phyloP scores from a whole-genome alignment of 495 filamentous ascomycete species.

The Lophiotrema nucula region DNA sequence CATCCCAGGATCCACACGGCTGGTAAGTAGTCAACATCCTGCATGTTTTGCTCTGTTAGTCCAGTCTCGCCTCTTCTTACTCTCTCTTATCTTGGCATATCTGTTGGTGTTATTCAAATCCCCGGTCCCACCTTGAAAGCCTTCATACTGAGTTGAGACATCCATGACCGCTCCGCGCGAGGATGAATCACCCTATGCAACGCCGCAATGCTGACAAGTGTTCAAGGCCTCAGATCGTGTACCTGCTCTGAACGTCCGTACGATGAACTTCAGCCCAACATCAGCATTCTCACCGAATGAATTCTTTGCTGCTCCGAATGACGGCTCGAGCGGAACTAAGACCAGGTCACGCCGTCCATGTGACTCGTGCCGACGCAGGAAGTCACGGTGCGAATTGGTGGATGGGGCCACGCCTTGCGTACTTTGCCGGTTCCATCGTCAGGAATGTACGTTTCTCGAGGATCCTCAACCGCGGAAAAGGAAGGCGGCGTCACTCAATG shows the following conservation, averaged over 20 bases:
- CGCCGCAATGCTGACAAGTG: too few relatives aligned
- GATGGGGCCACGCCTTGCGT: constrained; percentile 32
- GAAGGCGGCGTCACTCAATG: constrained; percentile 18
- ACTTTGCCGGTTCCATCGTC: constrained; percentile 35
- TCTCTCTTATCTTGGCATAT: too few relatives aligned
- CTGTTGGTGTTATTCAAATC: too few relatives aligned
- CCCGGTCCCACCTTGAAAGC: too few relatives aligned
- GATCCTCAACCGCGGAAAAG: constrained; percentile 33
- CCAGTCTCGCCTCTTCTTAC: too few relatives aligned
- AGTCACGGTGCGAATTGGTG: constrained; percentile 36
- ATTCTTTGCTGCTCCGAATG: constrained; percentile 8
- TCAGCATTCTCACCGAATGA: constrained; percentile 23
- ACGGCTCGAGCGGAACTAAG: constrained; percentile 5
- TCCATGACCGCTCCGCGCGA: too few relatives aligned
- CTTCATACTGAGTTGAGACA: too few relatives aligned
- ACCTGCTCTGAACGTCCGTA: neutral
- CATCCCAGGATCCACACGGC: neutral
- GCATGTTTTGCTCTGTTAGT: too few relatives aligned
- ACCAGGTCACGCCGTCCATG: constrained; percentile 31
- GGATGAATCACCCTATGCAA: too few relatives aligned
- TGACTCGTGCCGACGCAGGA: constrained; percentile 31
- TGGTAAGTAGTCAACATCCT: constrained; percentile 1
- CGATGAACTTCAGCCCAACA: constrained; percentile 24
- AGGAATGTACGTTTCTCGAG: constrained; percentile 35
- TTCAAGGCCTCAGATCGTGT: too few relatives aligned